Evolutionary conservation across 495 filamentous ascomycete genomes (phyloP).

Genomic region (Bryoglossum gracile): DNA sequence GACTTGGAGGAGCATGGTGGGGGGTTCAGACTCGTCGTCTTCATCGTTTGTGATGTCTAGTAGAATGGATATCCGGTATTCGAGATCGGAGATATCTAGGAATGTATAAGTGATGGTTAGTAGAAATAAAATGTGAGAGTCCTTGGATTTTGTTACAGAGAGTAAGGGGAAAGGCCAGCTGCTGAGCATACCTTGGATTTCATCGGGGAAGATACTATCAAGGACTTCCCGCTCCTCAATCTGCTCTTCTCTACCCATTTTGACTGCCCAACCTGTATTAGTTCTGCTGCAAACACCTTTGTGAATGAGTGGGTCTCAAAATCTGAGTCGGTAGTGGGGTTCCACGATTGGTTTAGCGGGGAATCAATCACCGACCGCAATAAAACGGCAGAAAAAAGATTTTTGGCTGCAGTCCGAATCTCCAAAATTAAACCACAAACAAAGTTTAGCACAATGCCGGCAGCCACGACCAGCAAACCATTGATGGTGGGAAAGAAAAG

Average conservation of each 20-base stretch:
- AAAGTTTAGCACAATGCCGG: constrained; percentile 19
- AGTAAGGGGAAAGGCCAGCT: too few relatives aligned
- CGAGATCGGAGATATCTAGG: constrained; percentile 75
- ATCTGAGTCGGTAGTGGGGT: too few relatives aligned
- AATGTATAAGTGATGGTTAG: background rate
- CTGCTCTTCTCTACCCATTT: constrained; percentile 92
- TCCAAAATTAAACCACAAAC: too few relatives aligned
- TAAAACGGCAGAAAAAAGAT: constrained; percentile 8
- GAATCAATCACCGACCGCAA: background rate
- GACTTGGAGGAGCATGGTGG: constrained; percentile 71
- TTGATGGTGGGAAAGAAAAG: constrained; percentile 25
- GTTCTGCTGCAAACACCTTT: too few relatives aligned
- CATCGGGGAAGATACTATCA: constrained; percentile 95
- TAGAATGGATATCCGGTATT: constrained; percentile 74
- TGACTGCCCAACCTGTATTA: constrained; percentile 24
- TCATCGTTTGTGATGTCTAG: constrained; percentile 59
- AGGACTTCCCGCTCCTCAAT: constrained; percentile 94
- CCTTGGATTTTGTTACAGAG: too few relatives aligned
- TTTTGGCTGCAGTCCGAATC: too few relatives aligned
- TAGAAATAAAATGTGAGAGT: too few relatives aligned
- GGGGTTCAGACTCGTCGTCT: constrained; percentile 48
- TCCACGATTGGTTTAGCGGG: constrained; percentile 11
- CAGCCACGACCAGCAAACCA: constrained; percentile 18
- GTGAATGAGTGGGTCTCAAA: too few relatives aligned
- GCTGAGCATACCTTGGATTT: constrained; percentile 89